phyloP scores from a whole-genome alignment of 257 asterid genomes.

The Osmanthus fragrans region DNA sequence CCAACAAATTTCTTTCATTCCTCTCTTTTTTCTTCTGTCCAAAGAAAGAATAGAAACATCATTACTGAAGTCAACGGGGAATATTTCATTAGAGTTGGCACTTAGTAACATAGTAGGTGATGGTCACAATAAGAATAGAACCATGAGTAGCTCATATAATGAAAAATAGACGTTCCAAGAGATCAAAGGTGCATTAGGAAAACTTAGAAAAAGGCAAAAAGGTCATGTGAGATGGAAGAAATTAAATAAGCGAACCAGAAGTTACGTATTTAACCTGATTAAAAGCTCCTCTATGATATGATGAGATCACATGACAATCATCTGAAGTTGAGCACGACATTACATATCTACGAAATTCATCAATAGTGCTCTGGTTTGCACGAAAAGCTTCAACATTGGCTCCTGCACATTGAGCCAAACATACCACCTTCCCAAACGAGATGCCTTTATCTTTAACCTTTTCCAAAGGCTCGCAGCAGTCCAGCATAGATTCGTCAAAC shows the following conservation, averaged over 20 bases:
- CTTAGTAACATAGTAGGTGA: not conserved
- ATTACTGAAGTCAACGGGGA: not conserved
- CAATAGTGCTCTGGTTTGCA: slow-evolving; percentile 72
- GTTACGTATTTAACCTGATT: slow-evolving; percentile 53
- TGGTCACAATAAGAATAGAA: not conserved
- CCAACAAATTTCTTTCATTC: not conserved
- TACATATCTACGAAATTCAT: slow-evolving; percentile 85
- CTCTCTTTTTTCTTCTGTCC: not conserved
- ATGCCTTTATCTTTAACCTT: slow-evolving; percentile 89
- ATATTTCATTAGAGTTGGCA: not conserved
- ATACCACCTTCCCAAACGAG: slow-evolving; percentile 89
- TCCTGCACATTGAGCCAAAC: slow-evolving; percentile 99
- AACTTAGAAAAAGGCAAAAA: not conserved
- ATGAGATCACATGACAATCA: slow-evolving; percentile 84
- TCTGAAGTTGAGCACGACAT: slow-evolving; percentile 75
- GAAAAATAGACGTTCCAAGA: not conserved
- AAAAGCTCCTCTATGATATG: slow-evolving; percentile 82
- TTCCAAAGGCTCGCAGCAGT: slow-evolving; percentile 97
- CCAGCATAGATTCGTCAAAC: slow-evolving; percentile 98
- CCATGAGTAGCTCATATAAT: too few relatives aligned
- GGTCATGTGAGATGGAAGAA: slow-evolving; percentile 5
- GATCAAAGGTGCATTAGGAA: slow-evolving; percentile 11
- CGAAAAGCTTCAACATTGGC: slow-evolving; percentile 92
- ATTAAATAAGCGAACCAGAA: not conserved
- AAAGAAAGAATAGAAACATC: not conserved